Percentiles rank a stretch among this genome's conserved stretches.
These are phyloP conservation scores for Kockovaella imperatae DNA, from an alignment of 768 basidiomycete species.

Conservation along the genomic window DNA sequence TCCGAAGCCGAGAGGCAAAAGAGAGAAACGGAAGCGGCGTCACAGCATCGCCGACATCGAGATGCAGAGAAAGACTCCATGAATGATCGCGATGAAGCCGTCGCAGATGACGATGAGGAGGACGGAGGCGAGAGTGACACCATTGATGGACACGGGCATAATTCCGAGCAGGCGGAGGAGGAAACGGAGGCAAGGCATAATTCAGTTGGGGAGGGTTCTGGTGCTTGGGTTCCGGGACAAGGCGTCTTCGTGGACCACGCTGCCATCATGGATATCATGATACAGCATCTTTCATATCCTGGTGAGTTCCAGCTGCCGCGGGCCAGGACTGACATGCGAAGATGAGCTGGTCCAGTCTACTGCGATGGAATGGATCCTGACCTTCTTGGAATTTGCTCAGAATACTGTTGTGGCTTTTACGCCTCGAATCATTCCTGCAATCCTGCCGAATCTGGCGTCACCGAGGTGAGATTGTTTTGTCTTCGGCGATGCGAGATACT, in stretches of 20 bases:
- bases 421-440: conserved; percentile 81
- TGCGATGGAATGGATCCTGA: conserved; percentile 85
- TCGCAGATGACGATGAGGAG: conserved; percentile 13
- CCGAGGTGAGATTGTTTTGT: conserved; percentile 9
- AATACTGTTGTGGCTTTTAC: conserved; percentile 93
- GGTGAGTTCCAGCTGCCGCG: conserved; percentile 52
- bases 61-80: conserved; percentile 40
- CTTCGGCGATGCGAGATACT: no score
- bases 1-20: conserved; percentile 17
- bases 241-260: conserved; percentile 85
- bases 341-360: conserved; percentile 94
- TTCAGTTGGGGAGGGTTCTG: conserved; percentile 42
- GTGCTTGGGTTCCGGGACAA: conserved; percentile 84
- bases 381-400: conserved; percentile 76
- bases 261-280: conserved; percentile 85
- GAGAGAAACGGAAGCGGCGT: conserved; percentile 12
- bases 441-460: conserved; percentile 80
- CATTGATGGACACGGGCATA: conserved; percentile 13
- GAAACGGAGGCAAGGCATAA: no score
- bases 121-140: conserved; percentile 15
- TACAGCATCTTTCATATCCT: conserved; percentile 68
- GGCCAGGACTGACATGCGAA: conserved; percentile 37
- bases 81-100: conserved; percentile 21
- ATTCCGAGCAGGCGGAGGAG: conserved; percentile 35
- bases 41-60: no score